Conservation (phyloP, 108 stramenopile genomes). For the Craspedostauros australis region DNA sequence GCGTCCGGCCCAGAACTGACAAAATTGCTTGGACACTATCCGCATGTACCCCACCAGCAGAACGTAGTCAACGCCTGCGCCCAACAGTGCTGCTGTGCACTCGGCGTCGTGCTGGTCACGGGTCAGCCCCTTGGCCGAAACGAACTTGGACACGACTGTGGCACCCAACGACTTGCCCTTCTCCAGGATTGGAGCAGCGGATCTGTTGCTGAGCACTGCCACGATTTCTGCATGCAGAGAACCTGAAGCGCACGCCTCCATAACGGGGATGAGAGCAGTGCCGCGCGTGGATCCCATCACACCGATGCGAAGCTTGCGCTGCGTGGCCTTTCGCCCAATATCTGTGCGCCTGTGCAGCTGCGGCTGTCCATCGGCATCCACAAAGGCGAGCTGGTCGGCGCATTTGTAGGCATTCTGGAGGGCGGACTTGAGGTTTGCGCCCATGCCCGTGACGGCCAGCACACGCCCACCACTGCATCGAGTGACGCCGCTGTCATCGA, state of each 20-base stretch:
- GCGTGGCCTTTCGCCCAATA: slow-evolving; percentile 73
- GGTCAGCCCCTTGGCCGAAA: slow-evolving; percentile 74
- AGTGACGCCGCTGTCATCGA: slow-evolving; percentile 46
- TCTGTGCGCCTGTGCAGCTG: slow-evolving; percentile 82
- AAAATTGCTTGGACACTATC: slow-evolving; percentile 87
- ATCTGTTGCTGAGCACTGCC: slow-evolving; percentile 88
- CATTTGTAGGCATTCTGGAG: slow-evolving; percentile 83
- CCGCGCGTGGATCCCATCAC: slow-evolving; percentile 95
- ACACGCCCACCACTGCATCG: slow-evolving; percentile 95
- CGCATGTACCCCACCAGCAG: slow-evolving; percentile 99
- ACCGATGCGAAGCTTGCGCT: slow-evolving; percentile 81
- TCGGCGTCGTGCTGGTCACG: slow-evolving; percentile 91
- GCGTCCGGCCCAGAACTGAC: slow-evolving; percentile 82
- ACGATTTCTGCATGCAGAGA: slow-evolving; percentile 85
- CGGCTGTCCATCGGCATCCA: slow-evolving; percentile 30
- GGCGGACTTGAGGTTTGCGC: slow-evolving; percentile 73
- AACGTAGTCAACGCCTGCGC: slow-evolving; percentile 89
- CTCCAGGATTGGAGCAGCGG: slow-evolving; percentile 76
- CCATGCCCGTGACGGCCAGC: slow-evolving; percentile 91
- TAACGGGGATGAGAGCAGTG: slow-evolving; percentile 88
- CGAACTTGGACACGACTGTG: slow-evolving; percentile 75
- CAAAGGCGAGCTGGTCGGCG: slow-evolving; percentile 54
- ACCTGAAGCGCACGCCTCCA: slow-evolving; percentile 85
- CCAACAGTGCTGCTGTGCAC: slow-evolving; percentile 82
- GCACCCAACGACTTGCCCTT: slow-evolving; percentile 83